Evolutionary conservation across 768 basidiomycete genomes (phyloP), one percentile per base, ranked within the genome.

Genomic region (Sistotremastrum suecicum): DNA sequence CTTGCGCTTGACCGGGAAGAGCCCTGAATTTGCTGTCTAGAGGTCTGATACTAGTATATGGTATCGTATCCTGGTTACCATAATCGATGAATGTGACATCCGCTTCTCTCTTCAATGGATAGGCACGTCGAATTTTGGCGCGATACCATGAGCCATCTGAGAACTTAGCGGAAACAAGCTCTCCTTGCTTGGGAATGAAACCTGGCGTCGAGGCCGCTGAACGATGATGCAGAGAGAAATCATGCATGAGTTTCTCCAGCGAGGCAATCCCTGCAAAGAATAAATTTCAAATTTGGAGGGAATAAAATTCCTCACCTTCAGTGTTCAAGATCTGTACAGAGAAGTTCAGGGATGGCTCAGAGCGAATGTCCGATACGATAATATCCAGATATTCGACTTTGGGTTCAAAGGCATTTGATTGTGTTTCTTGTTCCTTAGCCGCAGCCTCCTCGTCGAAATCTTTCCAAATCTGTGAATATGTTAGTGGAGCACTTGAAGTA

Each of bases 141-240:
- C 94, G 84, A 63, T 98, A 97, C 95, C 94, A 99, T 41, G 81
- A 69, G 5, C 87, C 87, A 56, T 95, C 85, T 41, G 83, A 85
- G 64, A 97, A 97, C 58, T 90, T 90, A 11, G 91, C 94, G 8
- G 88, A 89, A 11, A 99, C 87, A 30, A 97, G 69, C 47, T 97
- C 91, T 5, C 91, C 91, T 12, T 73, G 76, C 57, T 77, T 80
- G 1, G 94, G 94, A 4, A 69, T 67, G 56, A 90, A 92, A 42
- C 72, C 75, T n/a, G 80, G 54, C 3, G 84, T 70, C 11, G 73
- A 60, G 20, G 70, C 58, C 9, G 79, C 71, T 38, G 76, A 73
- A 39, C 76, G 75, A 64, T 98, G 89, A 61, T 92, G 79, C 34
- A 84, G 56, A 5, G 88, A 84, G 56, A 99, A 95, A 49, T 98